Base-by-base conservation (phyloP, 2,329 filamentous ascomycete genomes). In the Paraphaeosphaeria sporulosa region DNA sequence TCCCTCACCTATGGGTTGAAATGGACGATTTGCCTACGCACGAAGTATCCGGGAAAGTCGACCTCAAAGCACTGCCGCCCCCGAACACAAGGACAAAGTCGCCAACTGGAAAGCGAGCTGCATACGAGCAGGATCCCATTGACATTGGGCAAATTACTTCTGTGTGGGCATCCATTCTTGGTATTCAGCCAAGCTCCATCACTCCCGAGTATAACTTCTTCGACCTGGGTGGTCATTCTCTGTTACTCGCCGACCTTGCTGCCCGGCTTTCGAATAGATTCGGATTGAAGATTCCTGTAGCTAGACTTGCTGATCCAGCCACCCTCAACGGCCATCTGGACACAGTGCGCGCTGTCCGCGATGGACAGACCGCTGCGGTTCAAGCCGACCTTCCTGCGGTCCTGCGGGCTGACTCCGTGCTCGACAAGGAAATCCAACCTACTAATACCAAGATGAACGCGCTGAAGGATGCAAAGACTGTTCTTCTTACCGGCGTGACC, bases 201-300 rank as follows among this genome's bases (percentile, higher is more conserved):
- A 90, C 89, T 55, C 71, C 85, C 1, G 88, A 91, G 62, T 89
- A 92, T 73, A 90, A 89, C 74, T 94, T 94, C 77, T 94, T 94
- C 72, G 91, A 94, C 61, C 81, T 94, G 1, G 91, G 91, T 38
- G 91, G 91, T 0, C 91, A 94, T 76, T 93, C 90, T 0, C 79
- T 94, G 55, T 87, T 88, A 1, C 85, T 94, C n/a, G 91, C 91
- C 0, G 89, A 93, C 61, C 83, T 94, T 27, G 87, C 91, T n/a
- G 88, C 87, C 27, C 86, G 87, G 36, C 75, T 94, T 15, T 88
- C 89, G 0, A 86, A 86, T 60, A 85, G 84, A 0, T 93, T 92
- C 69, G 90, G 90, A 4, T 91, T 94, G 73, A 85, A 88, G 0
- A 86, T 94, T 1, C 89, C 90, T 2, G 83, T 94, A 19, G 86